Conservation (phyloP, 2,329 filamentous ascomycete genomes). For the Claviceps fusiformis region DNA sequence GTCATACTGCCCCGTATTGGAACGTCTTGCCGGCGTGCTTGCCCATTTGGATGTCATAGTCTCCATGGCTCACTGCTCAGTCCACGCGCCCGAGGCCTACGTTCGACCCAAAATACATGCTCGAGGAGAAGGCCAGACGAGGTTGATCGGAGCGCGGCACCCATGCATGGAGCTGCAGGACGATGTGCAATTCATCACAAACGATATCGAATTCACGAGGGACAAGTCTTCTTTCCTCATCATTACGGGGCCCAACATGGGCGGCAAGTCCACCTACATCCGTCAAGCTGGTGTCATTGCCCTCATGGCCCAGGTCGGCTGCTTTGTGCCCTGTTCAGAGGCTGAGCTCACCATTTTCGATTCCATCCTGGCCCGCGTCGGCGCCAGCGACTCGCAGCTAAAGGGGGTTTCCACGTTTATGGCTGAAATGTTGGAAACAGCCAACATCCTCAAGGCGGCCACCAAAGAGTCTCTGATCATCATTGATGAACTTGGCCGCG, state of each 20-base stretch:
- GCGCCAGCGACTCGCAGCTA: slow-evolving; percentile 89
- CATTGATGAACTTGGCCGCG: slow-evolving; percentile 92
- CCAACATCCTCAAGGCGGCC: slow-evolving; percentile 94
- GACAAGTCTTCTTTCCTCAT: slow-evolving; percentile 80
- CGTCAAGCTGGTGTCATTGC: slow-evolving; percentile 94
- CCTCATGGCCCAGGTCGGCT: slow-evolving; percentile 91
- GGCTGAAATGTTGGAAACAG: slow-evolving; percentile 98
- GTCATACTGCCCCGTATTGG: slow-evolving; percentile 87
- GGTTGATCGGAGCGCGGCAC: slow-evolving; percentile 86
- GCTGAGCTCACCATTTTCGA: slow-evolving; percentile 94
- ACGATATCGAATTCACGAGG: slow-evolving; percentile 73
- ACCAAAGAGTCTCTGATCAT: slow-evolving; percentile 94
- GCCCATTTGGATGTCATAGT: slow-evolving; percentile 89
- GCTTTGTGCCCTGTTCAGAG: slow-evolving; percentile 83
- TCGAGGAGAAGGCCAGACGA: slow-evolving; percentile 74
- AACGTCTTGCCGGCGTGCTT: slow-evolving; percentile 75
- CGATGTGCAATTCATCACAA: slow-evolving; percentile 96
- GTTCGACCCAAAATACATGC: slow-evolving; percentile 81
- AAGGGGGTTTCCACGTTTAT: slow-evolving; percentile 98
- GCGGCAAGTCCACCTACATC: slow-evolving; percentile 96
- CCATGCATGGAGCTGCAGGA: slow-evolving; percentile 99
- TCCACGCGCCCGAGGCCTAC: slow-evolving; percentile 86
- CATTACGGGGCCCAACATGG: slow-evolving; percentile 98
- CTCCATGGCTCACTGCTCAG: slow-evolving; percentile 80
- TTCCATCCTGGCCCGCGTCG: slow-evolving; percentile 88